These are phyloP conservation scores for Aurifilum marmelostoma DNA, from an alignment of 2,329 filamentous ascomycete species.

Conservation along the genomic window DNA sequence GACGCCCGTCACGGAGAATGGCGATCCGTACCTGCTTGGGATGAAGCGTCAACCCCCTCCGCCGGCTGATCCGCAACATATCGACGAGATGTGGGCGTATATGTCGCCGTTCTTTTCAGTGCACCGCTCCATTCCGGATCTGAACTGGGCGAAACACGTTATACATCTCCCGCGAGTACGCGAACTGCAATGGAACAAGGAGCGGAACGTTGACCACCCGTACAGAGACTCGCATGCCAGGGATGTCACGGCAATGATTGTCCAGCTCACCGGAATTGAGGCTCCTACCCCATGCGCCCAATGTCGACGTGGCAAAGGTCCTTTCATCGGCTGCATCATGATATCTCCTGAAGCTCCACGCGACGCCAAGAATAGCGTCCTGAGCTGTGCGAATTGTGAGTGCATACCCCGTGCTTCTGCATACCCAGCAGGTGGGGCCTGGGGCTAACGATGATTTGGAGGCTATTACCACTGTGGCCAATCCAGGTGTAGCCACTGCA, in stretches of 20 bases:
- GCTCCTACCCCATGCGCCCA: slow-evolving; percentile 33
- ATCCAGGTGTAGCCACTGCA: slow-evolving; percentile 23
- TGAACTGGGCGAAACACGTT: slow-evolving; percentile 33
- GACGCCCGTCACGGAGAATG: not conserved
- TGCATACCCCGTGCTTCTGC: not conserved
- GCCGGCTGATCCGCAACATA: slow-evolving; percentile 3
- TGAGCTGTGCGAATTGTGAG: slow-evolving; percentile 27
- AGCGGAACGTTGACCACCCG: slow-evolving; percentile 29
- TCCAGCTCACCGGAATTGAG: slow-evolving; percentile 39
- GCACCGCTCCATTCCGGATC: slow-evolving; percentile 23
- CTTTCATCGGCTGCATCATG: slow-evolving; percentile 37
- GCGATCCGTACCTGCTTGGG: not conserved
- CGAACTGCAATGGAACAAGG: slow-evolving; percentile 37
- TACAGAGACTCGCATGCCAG: slow-evolving; percentile 33
- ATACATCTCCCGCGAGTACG: slow-evolving; percentile 35
- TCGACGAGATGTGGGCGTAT: slow-evolving; percentile 36
- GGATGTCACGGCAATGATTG: slow-evolving; percentile 37
- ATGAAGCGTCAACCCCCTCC: not conserved
- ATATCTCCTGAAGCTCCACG: slow-evolving; percentile 11
- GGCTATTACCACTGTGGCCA: slow-evolving; percentile 27
- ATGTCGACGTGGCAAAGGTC: slow-evolving; percentile 35
- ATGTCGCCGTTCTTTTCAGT: slow-evolving; percentile 33
- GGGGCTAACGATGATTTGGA: not conserved
- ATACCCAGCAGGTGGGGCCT: not conserved
- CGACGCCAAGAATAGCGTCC: slow-evolving; percentile 15